phyloP scores from a whole-genome alignment of 768 basidiomycete genomes.

The Sporobolomyces phaffii region DNA sequence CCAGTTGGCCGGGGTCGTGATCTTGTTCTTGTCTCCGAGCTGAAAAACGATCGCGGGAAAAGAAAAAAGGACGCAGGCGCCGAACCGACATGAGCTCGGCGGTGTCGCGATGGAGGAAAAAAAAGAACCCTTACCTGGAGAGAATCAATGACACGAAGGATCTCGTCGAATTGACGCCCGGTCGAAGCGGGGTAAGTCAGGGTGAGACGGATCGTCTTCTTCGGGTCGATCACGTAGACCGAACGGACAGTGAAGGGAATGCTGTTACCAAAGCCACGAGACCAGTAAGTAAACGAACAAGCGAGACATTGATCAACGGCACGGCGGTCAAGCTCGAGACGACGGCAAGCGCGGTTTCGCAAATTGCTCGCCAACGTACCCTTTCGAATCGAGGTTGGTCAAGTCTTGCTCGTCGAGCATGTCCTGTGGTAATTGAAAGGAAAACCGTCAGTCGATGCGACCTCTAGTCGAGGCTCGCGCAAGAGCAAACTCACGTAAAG shows the following conservation, averaged over 20 bases:
- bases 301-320: background rate
- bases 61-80: no score
- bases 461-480: background rate
- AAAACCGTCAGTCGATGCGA: no score
- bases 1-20: constrained; percentile 68
- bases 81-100: no score
- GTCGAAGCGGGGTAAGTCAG: constrained; percentile 91
- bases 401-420: constrained; percentile 95
- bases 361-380: constrained; percentile 27
- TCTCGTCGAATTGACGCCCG: constrained; percentile 83
- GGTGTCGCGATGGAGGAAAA: no score
- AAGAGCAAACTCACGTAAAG: constrained; percentile 37
- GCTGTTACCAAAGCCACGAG: constrained; percentile 65
- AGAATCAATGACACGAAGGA: constrained; percentile 75
- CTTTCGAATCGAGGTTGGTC: constrained; percentile 57
- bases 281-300: constrained; percentile 46
- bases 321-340: background rate
- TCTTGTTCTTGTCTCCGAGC: constrained; percentile 55
- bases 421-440: no score
- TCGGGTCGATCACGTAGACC: constrained; percentile 95
- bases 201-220: constrained; percentile 84
- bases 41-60: no score
- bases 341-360: background rate
- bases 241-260: constrained; percentile 96
- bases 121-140: no score